Conservation (phyloP, 108 stramenopile genomes). For the Pseudonitzschia delicatissima region DNA sequence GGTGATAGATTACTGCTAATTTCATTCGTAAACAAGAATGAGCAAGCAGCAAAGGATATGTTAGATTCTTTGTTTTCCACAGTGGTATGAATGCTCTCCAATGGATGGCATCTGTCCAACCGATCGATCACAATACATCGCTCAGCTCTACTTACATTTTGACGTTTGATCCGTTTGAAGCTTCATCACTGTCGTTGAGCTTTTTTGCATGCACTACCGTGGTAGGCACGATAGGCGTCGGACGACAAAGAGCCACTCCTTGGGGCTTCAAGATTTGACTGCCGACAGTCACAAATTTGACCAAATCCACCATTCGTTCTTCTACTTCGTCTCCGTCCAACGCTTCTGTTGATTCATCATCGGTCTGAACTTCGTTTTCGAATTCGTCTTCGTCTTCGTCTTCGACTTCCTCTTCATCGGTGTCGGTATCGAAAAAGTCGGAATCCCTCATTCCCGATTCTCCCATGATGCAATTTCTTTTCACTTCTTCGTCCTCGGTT, state of each 20-base stretch:
- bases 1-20: too few relatives aligned
- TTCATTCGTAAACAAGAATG: too few relatives aligned
- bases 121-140: neutral
- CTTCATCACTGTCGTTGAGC: neutral
- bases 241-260: slow-evolving; percentile 7
- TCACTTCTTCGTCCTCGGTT: slow-evolving; percentile 46
- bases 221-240: neutral
- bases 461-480: slow-evolving; percentile 35
- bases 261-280: neutral
- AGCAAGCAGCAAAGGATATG: neutral
- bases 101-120: neutral
- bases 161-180: neutral
- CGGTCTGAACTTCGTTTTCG: slow-evolving; percentile 3
- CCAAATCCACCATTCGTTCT: neutral
- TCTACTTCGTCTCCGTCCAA: neutral
- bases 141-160: neutral
- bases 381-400: slow-evolving; percentile 17
- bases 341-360: neutral
- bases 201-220: neutral
- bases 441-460: slow-evolving; percentile 23
- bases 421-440: slow-evolving; percentile 15
- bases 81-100: neutral
- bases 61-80: neutral
- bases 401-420: slow-evolving; percentile 15
- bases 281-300: slow-evolving; percentile 5